phyloP scores from a whole-genome alignment of 2,329 filamentous ascomycete species.

The Exophiala oligosperma region DNA sequence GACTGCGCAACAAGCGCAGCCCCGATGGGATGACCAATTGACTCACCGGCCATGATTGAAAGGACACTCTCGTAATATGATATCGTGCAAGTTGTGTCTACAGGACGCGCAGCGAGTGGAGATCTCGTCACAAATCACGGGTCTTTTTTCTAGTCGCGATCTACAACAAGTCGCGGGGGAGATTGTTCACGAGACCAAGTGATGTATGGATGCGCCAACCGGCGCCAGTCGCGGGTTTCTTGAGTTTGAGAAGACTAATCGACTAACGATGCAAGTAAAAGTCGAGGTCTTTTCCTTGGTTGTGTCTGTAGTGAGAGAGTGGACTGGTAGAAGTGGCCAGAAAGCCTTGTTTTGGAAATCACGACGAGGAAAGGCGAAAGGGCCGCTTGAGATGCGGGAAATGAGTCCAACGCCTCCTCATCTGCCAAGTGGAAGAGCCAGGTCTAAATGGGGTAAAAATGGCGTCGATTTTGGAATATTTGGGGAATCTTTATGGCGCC shows the following conservation, averaged over 20 bases:
- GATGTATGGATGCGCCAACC: constrained; percentile 10
- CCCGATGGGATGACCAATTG: constrained; percentile 37
- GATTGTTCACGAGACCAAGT: constrained; percentile 20
- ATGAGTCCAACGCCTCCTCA: not conserved
- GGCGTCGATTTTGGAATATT: not conserved
- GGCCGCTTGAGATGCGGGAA: constrained; percentile 1
- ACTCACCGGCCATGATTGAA: constrained; percentile 61
- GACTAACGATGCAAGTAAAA: not conserved
- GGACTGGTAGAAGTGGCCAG: not conserved
- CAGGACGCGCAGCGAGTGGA: constrained; percentile 12
- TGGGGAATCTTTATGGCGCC: too few species aligned
- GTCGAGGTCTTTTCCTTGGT: too few species aligned
- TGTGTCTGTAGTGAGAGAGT: not conserved
- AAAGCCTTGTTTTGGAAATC: not conserved
- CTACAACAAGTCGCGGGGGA: constrained; percentile 22
- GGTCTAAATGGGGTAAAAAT: not conserved
- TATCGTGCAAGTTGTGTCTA: constrained; percentile 14
- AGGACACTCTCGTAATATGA: constrained; percentile 15
- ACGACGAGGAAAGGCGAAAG: not conserved
- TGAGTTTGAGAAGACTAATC: constrained; percentile 13
- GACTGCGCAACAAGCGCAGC: not conserved
- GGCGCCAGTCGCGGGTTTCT: not conserved
- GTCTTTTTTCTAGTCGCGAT: constrained; percentile 19
- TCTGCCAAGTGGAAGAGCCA: not conserved
- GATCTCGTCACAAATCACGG: constrained; percentile 24